Percentiles rank a stretch among this genome's conserved stretches.
Evolutionary conservation across 257 asterid genomes (phyloP).

Genomic region (Fraxinus americana): DNA sequence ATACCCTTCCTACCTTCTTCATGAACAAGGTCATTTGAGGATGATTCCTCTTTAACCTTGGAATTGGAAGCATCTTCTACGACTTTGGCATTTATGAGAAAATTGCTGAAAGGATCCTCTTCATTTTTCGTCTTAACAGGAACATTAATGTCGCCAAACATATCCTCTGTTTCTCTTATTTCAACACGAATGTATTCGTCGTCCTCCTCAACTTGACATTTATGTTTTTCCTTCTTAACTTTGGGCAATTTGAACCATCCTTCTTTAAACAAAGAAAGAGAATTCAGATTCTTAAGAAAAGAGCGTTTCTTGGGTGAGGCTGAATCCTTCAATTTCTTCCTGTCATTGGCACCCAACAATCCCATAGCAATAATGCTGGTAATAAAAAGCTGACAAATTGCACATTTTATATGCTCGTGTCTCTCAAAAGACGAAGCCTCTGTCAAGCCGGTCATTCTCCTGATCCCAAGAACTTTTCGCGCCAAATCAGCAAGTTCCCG

Average conservation of each 20-base stretch:
- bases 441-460: constrained; percentile 69
- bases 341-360: constrained; percentile 40
- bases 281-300: constrained; percentile 55
- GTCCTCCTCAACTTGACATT: constrained; percentile 22
- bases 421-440: constrained; percentile 73
- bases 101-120: neutral
- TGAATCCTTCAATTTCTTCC: constrained; percentile 31
- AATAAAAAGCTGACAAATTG: constrained; percentile 78
- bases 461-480: constrained; percentile 63
- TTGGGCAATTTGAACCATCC: constrained; percentile 66
- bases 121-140: neutral
- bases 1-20: neutral
- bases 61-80: constrained; percentile 23
- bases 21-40: neutral
- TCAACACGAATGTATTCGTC: constrained; percentile 16
- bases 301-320: constrained; percentile 37
- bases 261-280: constrained; percentile 53
- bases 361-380: constrained; percentile 67
- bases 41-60: constrained; percentile 15
- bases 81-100: neutral
- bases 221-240: constrained; percentile 37
- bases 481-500: constrained; percentile 64
- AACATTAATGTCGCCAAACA: constrained; percentile 20
- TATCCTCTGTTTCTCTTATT: constrained; percentile 27
- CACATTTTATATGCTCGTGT: constrained; percentile 69